Conservation (phyloP, 2,329 filamentous ascomycete species). For the Blastomyces percursus region DNA sequence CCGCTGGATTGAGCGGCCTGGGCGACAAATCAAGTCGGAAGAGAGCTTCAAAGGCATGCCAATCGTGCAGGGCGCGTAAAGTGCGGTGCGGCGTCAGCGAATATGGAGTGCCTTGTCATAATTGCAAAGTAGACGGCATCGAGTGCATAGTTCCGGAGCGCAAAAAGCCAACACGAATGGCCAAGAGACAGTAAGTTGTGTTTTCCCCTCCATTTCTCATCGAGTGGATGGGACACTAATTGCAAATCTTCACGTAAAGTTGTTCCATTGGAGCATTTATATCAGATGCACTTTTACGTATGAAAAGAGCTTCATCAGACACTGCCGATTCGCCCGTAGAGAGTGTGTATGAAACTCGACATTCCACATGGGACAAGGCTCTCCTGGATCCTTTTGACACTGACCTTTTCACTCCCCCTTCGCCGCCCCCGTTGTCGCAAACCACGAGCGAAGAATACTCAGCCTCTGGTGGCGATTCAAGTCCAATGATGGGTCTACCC, state of each 20-base stretch:
- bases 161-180: conserved; percentile 10
- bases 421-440: background rate
- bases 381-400: background rate
- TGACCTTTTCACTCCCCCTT: background rate
- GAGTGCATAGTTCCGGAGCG: conserved; percentile 15
- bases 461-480: background rate
- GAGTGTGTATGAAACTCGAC: background rate
- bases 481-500: conserved; percentile 1
- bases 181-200: conserved; percentile 4
- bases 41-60: conserved; percentile 40
- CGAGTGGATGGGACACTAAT: background rate
- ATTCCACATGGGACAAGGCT: background rate
- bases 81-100: conserved; percentile 42
- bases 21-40: conserved; percentile 45
- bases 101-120: conserved; percentile 28
- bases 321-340: background rate
- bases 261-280: conserved; percentile 9
- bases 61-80: conserved; percentile 41
- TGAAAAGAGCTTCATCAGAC: conserved; percentile 1
- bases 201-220: background rate
- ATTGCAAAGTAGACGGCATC: conserved; percentile 18
- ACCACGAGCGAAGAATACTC: background rate
- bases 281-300: conserved; percentile 5
- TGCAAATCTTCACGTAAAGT: background rate
- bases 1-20: conserved; percentile 6